Evolutionary conservation across 2,329 filamentous ascomycete species (phyloP), one percentile per base, ranked within the genome.

Genomic region (Aspergillus calidoustus): DNA sequence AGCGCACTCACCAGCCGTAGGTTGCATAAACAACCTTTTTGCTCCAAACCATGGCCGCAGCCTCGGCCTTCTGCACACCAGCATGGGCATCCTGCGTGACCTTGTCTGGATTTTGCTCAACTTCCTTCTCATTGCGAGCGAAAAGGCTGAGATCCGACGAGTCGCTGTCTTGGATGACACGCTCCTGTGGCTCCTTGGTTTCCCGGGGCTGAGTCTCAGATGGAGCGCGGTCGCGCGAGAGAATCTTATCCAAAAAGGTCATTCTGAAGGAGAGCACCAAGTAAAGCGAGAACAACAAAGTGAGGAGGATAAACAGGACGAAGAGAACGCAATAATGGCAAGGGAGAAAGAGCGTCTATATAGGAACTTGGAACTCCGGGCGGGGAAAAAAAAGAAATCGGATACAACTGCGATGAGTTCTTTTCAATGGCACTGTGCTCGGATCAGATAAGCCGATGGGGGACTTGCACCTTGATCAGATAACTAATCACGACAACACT

Each of bases 11-110:
- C 74, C 73, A 76, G 41, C 66, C 72, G 65, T 77, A 76, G 56
- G 71, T 75, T n/a, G 60, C 58, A 47, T 69, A 69, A 19, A 76
- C 68, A 7, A 74, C 75, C 61, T 72, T 68, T 64, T 76, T 81
- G 15, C 76, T 77, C 81, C 81, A 83, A 28, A 75, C 77, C 64
- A 80, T 68, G 17, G 81, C 78, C 5, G 80, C 74, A 11, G 81
- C 81, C 69, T 83, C 80, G 17, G 79, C 76, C 60, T 80, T 77
- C 59, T 80, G 74, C n/a, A 82, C 79, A 73, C 80, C 80, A n/a
- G 68, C 55, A 43, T 77, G 72, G 9, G 74, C 73, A 64, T 73
- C 61, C 30, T 66, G 44, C 7, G 73, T 75, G 61, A 76, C 55
- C 47, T 64, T 50, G 41, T 65, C 61, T 3, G 70, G 69, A 41